Conservation (phyloP, 768 basidiomycete species). For the Boletus fagicola region DNA sequence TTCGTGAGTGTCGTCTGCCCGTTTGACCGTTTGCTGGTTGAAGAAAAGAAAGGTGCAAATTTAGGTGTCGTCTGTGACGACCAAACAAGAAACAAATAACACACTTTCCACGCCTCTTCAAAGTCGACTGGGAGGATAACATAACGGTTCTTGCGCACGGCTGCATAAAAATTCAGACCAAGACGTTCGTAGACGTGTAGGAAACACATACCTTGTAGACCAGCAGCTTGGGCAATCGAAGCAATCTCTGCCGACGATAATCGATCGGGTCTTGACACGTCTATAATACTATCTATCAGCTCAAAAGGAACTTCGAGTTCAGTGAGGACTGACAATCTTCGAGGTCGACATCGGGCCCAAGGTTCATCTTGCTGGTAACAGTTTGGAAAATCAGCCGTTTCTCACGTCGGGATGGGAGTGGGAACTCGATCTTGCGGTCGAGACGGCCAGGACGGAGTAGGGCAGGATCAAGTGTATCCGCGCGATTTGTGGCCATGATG, state of each 20-base stretch:
- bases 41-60: conserved; percentile 33
- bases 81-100: conserved; percentile 59
- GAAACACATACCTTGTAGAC: conserved; percentile 73
- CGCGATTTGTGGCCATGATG: conserved; percentile 99
- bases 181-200: neutral
- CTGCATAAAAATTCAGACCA: conserved; percentile 31
- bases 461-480: conserved; percentile 96
- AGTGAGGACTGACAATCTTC: conserved; percentile 82
- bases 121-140: conserved; percentile 96
- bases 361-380: conserved; percentile 95
- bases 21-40: conserved; percentile 91
- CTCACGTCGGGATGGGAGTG: conserved; percentile 89
- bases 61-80: conserved; percentile 30
- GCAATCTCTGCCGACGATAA: conserved; percentile 95
- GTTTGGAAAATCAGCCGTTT: conserved; percentile 98
- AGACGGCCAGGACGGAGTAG: conserved; percentile 95
- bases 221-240: conserved; percentile 94
- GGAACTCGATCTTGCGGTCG: conserved; percentile 99
- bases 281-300: conserved; percentile 40
- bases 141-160: conserved; percentile 97
- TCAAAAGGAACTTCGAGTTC: conserved; percentile 7
- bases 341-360: conserved; percentile 95
- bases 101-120: conserved; percentile 98
- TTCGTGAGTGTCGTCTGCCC: conserved; percentile 92
- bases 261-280: conserved; percentile 94